Evolutionary conservation across 768 basidiomycete genomes (phyloP).

Genomic region (Russula compacta): DNA sequence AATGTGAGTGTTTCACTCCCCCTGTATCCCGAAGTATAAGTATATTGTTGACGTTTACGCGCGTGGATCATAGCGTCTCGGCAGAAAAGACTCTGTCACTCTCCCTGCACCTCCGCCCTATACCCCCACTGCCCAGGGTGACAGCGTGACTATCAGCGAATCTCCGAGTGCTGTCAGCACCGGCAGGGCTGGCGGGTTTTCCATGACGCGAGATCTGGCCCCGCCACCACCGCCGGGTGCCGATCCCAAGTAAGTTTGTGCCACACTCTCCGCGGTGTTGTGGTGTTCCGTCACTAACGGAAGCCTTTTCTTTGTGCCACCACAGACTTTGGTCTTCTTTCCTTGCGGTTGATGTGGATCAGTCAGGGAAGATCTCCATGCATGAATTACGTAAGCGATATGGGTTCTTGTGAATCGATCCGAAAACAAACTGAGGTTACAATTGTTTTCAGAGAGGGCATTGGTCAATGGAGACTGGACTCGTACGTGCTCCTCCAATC

Average conservation of each 20-base stretch:
- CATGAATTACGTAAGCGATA: slow-evolving; percentile 56
- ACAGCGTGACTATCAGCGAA: background rate
- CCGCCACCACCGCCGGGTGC: slow-evolving; percentile 59
- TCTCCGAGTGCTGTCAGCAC: slow-evolving; percentile 13
- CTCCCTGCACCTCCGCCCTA: background rate
- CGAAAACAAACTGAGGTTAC: slow-evolving; percentile 20
- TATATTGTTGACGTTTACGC: background rate
- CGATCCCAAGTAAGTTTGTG: slow-evolving; percentile 57
- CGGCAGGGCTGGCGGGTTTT: slow-evolving; percentile 29
- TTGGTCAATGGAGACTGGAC: slow-evolving; percentile 63
- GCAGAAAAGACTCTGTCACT: background rate
- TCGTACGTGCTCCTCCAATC: slow-evolving; percentile 38
- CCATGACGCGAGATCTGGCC: slow-evolving; percentile 25
- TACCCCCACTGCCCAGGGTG: background rate
- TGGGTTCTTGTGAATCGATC: background rate
- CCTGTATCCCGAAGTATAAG: background rate
- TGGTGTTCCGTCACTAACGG: background rate
- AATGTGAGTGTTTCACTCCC: background rate
- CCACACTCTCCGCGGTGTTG: background rate
- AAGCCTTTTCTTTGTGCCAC: background rate
- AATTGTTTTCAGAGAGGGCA: slow-evolving; percentile 31
- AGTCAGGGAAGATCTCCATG: slow-evolving; percentile 59
- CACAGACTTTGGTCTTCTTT: slow-evolving; percentile 69
- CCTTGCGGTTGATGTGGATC: slow-evolving; percentile 55
- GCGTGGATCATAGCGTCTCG: background rate